Evolutionary conservation across 768 basidiomycete species (phyloP), one percentile per base, ranked within the genome.

Genomic region (Amanita pseudoporphyria): DNA sequence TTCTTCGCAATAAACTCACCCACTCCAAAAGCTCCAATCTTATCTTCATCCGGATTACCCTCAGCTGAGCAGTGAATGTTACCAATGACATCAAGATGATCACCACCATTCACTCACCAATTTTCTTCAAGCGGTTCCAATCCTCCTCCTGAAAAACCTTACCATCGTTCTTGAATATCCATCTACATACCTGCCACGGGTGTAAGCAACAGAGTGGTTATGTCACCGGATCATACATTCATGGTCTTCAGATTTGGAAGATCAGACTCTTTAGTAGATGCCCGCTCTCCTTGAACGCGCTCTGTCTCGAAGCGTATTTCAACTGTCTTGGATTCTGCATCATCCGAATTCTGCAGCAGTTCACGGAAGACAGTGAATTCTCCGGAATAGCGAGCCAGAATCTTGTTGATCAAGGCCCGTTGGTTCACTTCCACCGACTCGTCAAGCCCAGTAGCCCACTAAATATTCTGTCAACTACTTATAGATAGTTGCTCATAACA

Each of bases 21-120:
- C n/a, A 88, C 87, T 50, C 87, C 89, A 56, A 91, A 91, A n/a
- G 92, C 91, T 12, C 95, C 94, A 41, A 98, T 92, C 70, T 92
- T 93, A 64, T 86, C 82, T 63, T 94, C 89, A 56, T 93, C 87
- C 0, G 93, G 93, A 61, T 97, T 96, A 0, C 94, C 93, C 58
- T 91, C 86, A 9, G 93, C 94, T 82, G 56, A 38, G 6, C 14
- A 41, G 24, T 22, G 2, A 28, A 32, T 7, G 51, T 16, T 26
- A 16, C 28, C 46, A 12, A 52, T 1, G 2, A 24, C 14, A 12
- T 36, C 3, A 44, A 18, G 39, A 6, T 32, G n/a, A n/a, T 40
- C 47, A 19, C 46, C 13, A 52, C 26, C 48, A 24, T 1, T 47
- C 3, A 59, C 71, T 16, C 14, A 83, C 84, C 87, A 56, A 95